Evolutionary conservation across 208 protist species (phyloP), one percentile per base, ranked within the genome.

Genomic region (Crithidia bombi): DNA sequence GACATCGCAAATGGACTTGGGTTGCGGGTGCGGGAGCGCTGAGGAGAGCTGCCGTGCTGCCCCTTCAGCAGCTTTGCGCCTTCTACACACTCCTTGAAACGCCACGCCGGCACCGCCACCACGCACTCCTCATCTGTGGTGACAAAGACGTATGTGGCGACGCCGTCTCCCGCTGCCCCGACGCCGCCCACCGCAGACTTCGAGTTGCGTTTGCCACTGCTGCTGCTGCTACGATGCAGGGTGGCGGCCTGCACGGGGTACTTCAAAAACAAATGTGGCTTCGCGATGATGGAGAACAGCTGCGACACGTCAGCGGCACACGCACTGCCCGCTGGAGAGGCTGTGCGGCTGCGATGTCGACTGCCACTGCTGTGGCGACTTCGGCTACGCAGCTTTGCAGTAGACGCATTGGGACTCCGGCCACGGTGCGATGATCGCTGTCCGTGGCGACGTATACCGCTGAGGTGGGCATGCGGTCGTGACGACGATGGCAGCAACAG

Each of bases 251-350:
- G 43, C 46, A 66, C 62, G 4, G 71, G 36, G 58, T 91, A 58
- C 73, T 87, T 85, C 43, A 80, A 72, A 52, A 83, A 83, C 0
- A 81, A n/a, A 33, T 72, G 69, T n/a, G 86, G 86, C 44, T 74
- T 43, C 28, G 73, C 73, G 11, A 89, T 65, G 46, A 67, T 50
- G 9, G 64, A 30, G 6, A 81, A 25, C 41, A 52, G 52, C 39
- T 38, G 44, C 5, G 55, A 38, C 28, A 58, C 55, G 23, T 2
- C 30, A 23, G 2, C 33, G 12, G 39, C 4, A 11, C 49, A 9
- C 19, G 12, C n/a, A 14, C 44, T 5, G 49, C 17, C 4, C 35
- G 59, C 5, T 14, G 14, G 46, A 5, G 54, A 41, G 52, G 44
- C 33, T 10, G 26, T 47, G 33, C 49, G 26, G 63, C 50, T 59